These are phyloP conservation scores for Furcasterigmium furcatum DNA, from an alignment of 2,329 filamentous ascomycete genomes.

Conservation along the genomic window DNA sequence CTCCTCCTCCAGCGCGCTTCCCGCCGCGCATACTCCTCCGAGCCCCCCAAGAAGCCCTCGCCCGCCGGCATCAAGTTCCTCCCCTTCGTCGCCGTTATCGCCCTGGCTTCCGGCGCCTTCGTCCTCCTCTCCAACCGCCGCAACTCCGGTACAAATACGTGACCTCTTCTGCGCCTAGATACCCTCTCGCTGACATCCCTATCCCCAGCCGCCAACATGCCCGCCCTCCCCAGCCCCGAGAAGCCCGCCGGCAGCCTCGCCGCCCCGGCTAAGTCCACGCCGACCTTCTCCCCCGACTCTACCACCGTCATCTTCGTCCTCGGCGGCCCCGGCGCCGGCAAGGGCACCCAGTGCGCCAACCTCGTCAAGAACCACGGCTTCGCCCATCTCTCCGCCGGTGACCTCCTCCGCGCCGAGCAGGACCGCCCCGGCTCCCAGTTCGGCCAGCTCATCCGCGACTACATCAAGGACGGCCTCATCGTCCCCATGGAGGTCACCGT, in stretches of 20 bases:
- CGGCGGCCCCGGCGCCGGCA: constrained; percentile 91
- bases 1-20: constrained; percentile 1
- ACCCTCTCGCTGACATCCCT: constrained; percentile 4
- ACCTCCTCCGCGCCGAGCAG: constrained; percentile 92
- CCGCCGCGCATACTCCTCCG: constrained; percentile 37
- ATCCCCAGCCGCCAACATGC: constrained; percentile 27
- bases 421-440: constrained; percentile 82
- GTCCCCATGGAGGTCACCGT: constrained; percentile 99
- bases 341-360: constrained; percentile 91
- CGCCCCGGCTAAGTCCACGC: constrained; percentile 50
- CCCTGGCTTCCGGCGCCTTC: constrained; percentile 45
- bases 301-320: constrained; percentile 97
- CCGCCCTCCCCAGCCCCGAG: constrained; percentile 27
- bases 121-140: constrained; percentile 45
- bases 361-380: constrained; percentile 88
- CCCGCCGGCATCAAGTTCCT: constrained; percentile 49
- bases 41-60: constrained; percentile 29
- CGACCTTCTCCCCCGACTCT: constrained; percentile 70
- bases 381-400: constrained; percentile 88
- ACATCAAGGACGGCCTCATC: constrained; percentile 92
- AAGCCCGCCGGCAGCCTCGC: constrained; percentile 38
- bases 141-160: constrained; percentile 1
- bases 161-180: background rate
- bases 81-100: constrained; percentile 52
- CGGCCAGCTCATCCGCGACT: constrained; percentile 85